Evolutionary conservation across 2,329 filamentous ascomycete species (phyloP), one percentile per base, ranked within the genome.

Genomic region (Ophidiomyces ophidiicola): DNA sequence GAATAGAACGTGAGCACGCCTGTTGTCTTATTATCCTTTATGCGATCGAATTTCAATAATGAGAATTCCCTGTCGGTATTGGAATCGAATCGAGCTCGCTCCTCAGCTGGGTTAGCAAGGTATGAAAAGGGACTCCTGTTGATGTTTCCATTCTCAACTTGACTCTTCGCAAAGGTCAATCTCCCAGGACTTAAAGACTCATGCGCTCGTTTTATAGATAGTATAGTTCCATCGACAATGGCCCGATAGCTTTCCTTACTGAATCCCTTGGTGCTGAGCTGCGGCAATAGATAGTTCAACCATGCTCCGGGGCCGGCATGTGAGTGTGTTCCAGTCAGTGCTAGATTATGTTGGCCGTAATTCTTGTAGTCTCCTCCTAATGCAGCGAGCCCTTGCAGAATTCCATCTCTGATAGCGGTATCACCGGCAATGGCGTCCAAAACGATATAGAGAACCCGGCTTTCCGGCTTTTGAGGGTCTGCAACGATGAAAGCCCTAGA

Each of bases 201-300:
- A 54, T 94, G 88, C 0, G 88, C 88, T 30, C 80, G 71, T 53
- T 80, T 69, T 50, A 96, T 86, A 1, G 87, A 92, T 1, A 84
- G 64, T 1, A 94, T 55, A 1, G 84, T 79, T 1, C 88, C 88
- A 50, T 90, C 78, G 0, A 96, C 85, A 45, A 96, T 85, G 19
- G 88, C 86, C 47, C 79, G 72, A 54, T 93, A 93, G 52, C 83
- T 92, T 58, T 92, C 82, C 52, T 78, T 76, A 59, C 85, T 73
- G 51, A 94, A 94, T 0, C 88, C 88, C 43, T 81, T 71, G 53
- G 78, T 87, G 0, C 88, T 90, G 47, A 96, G 81, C 55, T 94
- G 87, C 5, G 87, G 88, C 4, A 94, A 69, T 6, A 96, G 71
- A 55, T 94, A 96, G 61, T 96, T 96, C 56, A 92, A 69, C 85